Percentiles rank a stretch among this genome's conserved stretches.
phyloP scores from a whole-genome alignment of 768 basidiomycete species.

The Boletus rex-veris region DNA sequence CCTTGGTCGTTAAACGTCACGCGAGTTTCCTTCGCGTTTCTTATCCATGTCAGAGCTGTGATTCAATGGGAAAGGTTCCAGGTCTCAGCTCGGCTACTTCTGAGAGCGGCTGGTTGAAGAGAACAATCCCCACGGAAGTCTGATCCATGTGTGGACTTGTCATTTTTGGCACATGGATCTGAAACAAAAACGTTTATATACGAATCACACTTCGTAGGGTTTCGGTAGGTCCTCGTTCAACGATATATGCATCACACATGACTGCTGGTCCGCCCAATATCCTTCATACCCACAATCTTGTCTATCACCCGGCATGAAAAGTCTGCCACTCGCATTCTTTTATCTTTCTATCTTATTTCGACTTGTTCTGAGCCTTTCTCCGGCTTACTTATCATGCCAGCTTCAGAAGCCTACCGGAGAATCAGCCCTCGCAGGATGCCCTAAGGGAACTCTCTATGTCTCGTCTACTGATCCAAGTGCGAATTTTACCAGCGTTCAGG shows the following conservation, averaged over 20 bases:
- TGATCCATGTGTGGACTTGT: background rate
- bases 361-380: slow-evolving; percentile 38
- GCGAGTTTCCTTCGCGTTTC: no score
- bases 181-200: background rate
- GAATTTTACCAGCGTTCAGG: slow-evolving; percentile 48
- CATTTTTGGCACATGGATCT: background rate
- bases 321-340: slow-evolving; percentile 3
- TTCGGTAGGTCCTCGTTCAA: background rate
- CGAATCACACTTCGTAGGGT: background rate
- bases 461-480: slow-evolving; percentile 46
- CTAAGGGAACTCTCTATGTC: slow-evolving; percentile 57
- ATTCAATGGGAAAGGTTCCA: no score
- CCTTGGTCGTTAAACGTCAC: no score
- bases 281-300: background rate
- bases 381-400: slow-evolving; percentile 48
- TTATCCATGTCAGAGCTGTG: no score
- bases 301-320: slow-evolving; percentile 7
- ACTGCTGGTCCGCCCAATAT: background rate
- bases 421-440: slow-evolving; percentile 52
- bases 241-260: background rate
- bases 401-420: slow-evolving; percentile 39
- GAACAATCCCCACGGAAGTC: no score
- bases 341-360: background rate
- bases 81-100: no score
- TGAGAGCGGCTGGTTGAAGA: no score